A percentile compares a stretch with the other conserved stretches of the same genome.
These are phyloP conservation scores for Steccherinum ochraceum DNA, from an alignment of 768 basidiomycete genomes.

Conservation along the genomic window DNA sequence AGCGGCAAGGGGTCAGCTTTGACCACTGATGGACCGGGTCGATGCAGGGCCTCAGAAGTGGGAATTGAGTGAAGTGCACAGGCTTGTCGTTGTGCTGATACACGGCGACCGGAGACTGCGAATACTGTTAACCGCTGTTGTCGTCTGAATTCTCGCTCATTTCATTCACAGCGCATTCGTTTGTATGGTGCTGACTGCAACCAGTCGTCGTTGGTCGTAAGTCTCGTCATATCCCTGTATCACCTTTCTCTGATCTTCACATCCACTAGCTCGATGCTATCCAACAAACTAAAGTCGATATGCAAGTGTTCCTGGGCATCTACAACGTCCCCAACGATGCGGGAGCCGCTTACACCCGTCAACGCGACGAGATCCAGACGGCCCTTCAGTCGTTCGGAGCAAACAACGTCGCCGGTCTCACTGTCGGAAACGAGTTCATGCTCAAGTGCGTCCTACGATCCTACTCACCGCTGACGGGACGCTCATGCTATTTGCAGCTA, in stretches of 20 bases:
- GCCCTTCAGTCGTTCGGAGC: constrained; percentile 77
- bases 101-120: no score
- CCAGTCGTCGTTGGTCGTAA: constrained; percentile 66
- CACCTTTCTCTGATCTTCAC: neutral
- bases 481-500: constrained; percentile 37
- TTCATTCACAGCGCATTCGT: constrained; percentile 56
- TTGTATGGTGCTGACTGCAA: constrained; percentile 89
- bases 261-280: constrained; percentile 72
- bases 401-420: constrained; percentile 70
- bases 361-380: constrained; percentile 56
- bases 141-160: neutral
- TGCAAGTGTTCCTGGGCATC: constrained; percentile 74
- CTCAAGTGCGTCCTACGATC: constrained; percentile 46
- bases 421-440: constrained; percentile 91
- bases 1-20: no score
- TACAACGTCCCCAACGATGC: constrained; percentile 60
- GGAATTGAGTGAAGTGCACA: no score
- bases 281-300: constrained; percentile 79
- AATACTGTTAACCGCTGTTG: no score
- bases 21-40: no score
- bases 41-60: no score
- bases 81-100: no score
- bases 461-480: neutral
- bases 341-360: constrained; percentile 66
- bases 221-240: constrained; percentile 18